Evolutionary conservation across 202 grass and related monocot genomes (phyloP), one percentile per base, ranked within the genome.

Genomic region (Bolboschoenoplectus hybrid): DNA sequence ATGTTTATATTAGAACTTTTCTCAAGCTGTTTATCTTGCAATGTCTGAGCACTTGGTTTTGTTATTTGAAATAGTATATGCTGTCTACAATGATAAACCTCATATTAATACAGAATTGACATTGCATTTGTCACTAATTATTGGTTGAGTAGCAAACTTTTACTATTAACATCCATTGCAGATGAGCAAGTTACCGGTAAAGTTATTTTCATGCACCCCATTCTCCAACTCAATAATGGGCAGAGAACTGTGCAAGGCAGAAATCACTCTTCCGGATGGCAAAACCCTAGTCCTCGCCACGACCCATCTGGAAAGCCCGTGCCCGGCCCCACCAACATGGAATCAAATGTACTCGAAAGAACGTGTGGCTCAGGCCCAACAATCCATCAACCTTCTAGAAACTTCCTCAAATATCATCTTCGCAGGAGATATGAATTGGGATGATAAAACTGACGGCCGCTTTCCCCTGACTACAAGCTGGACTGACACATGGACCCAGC

Each of bases 401-500:
- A 8, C 9, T 71, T 82, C n/a, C 13, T 39, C 81, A 51, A 91
- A 98, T 77, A 61, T 53, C 5, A 95, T 98, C 82, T 92, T 98
- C 65, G 92, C 85, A 0, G 93, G 95, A 13, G 93, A 98, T 87
- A 93, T 95, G 96, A 95, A 98, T 75, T 98, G 96, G 96, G 91
- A 98, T 9, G 91, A 98, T 78, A 91, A 94, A 77, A n/a, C 55
- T 26, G 96, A 95, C 4, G 93, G 93, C 0, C 77, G 77, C n/a
- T 95, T 95, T 67, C 96, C 96, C 53, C 69, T 92, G 2, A 88
- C 51, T 0, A 81, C 89, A 32, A 91, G 88, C 10, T 95, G 93
- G 96, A 63, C 79, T 67, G 96, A 98, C 45, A 79, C 87, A 3
- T 98, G 96, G 93, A 77, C 45, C 63, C 72, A 94, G 86, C 63